Evolutionary conservation across 148 eudicot species (phyloP), one percentile per base, ranked within the genome.

Genomic region (Persicaria tinctoria): DNA sequence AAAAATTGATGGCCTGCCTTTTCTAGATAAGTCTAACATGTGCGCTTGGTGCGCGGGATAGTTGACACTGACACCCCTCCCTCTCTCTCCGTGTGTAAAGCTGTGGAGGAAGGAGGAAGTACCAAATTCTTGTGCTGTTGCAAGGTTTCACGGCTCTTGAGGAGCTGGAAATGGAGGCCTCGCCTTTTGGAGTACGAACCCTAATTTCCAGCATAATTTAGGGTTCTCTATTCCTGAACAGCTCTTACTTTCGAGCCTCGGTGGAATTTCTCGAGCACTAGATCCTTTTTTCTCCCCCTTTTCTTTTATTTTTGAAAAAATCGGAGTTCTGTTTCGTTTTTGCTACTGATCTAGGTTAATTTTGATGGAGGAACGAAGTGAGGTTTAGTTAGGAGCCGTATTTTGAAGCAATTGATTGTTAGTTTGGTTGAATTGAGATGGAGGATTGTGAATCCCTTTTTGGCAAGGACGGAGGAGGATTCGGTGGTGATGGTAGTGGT

Each of bases 231-330:
- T 81, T 73, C 51, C 64, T 66, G 11, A 47, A 51, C 46, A 23
- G 62, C 51, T 41, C 49, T 12, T 59, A 68, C 51, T 74, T 71
- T 46, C 14, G 64, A 48, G 76, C 54, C 60, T 23, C 64, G n/a
- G 86, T 86, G 86, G 84, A 78, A 76, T 71, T 81, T 81, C 68
- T 81, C 23, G 85, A 82, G 82, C 75, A 60, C 5, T 77, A 9
- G 57, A 32, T 32, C 41, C 41, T 9, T 13, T 1, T 79, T 20
- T 13, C 4, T 56, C 4, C 27, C 11, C n/a, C 14, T n/a, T 9
- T 44, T 59, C 51, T 13, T 11, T 16, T 71, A 16, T 56, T 18
- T 76, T 73, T 46, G 74, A 49, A 50, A 32, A 72, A 63, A 23
- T 54, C n/a, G 73, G 20, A 60, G 45, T 59, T 75, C 60, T 60